Percentiles rank a stretch among this genome's conserved stretches.
phyloP scores from a whole-genome alignment of 345 rosid species.

The Carallia brachiata region DNA sequence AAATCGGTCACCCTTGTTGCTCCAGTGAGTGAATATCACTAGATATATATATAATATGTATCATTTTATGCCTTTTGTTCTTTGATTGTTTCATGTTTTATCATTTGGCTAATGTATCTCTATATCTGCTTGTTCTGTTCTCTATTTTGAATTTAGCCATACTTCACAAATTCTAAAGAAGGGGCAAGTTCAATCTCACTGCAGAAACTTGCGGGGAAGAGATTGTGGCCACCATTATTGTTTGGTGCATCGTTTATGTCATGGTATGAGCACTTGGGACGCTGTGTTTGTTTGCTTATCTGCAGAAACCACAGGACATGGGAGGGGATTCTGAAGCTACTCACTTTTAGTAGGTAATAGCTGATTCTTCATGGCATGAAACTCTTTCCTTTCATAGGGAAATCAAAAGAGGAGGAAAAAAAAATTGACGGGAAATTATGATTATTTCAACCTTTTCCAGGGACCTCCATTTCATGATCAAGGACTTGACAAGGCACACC shows the following conservation, averaged over 20 bases:
- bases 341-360: constrained; percentile 55
- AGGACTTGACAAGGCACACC: constrained; percentile 62
- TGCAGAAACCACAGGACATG: constrained; percentile 65
- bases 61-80: not conserved
- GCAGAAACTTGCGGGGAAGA: constrained; percentile 56
- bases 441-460: constrained; percentile 21
- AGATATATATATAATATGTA: too few relatives aligned
- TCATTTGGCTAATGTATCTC: not conserved
- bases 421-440: not conserved
- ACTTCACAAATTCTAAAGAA: constrained; percentile 34
- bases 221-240: constrained; percentile 63
- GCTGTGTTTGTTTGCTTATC: constrained; percentile 54
- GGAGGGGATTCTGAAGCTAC: constrained; percentile 58
- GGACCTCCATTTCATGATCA: constrained; percentile 39
- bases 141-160: constrained; percentile 41
- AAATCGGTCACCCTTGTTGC: constrained; percentile 65
- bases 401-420: not conserved
- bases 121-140: not conserved
- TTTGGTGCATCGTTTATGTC: constrained; percentile 66
- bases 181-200: constrained; percentile 49
- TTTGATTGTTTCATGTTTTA: not conserved
- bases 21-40: constrained; percentile 38
- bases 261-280: constrained; percentile 79
- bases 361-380: not conserved
- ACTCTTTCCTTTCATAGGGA: too few relatives aligned